Conservation (phyloP, 73 alveolate species). For the Urostyla sp. region DNA sequence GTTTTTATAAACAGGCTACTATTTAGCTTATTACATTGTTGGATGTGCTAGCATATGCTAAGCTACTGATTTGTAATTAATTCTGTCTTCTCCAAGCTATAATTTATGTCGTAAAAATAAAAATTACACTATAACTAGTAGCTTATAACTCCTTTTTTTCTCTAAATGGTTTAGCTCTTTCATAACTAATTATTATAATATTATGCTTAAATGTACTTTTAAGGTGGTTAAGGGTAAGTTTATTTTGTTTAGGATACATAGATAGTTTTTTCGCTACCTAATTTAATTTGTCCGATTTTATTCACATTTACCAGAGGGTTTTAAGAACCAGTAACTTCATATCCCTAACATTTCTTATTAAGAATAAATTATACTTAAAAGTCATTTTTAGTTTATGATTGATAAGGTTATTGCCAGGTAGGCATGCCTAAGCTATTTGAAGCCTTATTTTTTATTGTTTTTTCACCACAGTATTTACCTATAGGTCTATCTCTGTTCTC, state of each 20-base stretch:
- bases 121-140: slow-evolving; percentile 24
- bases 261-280: slow-evolving; percentile 42
- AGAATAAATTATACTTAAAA: no score
- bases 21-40: background rate
- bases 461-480: slow-evolving; percentile 14
- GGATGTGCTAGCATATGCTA: slow-evolving; percentile 5
- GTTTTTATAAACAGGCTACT: slow-evolving; percentile 48
- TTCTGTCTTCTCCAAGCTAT: slow-evolving; percentile 44
- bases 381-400: slow-evolving; percentile 3
- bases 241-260: slow-evolving; percentile 21
- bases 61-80: slow-evolving; percentile 18
- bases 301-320: no score
- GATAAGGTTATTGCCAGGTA: slow-evolving; percentile 33
- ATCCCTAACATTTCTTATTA: no score
- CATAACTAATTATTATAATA: background rate
- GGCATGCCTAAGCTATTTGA: slow-evolving; percentile 29
- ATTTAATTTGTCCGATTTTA: no score
- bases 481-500: slow-evolving; percentile 36
- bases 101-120: background rate
- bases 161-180: slow-evolving; percentile 31
- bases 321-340: slow-evolving; percentile 37
- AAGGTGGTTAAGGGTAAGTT: slow-evolving; percentile 3
- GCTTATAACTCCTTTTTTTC: slow-evolving; percentile 25
- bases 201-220: background rate
- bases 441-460: background rate